Evolutionary conservation across 176 grass and related monocot species (phyloP).

Genomic region (Coix lacrymajobi): DNA sequence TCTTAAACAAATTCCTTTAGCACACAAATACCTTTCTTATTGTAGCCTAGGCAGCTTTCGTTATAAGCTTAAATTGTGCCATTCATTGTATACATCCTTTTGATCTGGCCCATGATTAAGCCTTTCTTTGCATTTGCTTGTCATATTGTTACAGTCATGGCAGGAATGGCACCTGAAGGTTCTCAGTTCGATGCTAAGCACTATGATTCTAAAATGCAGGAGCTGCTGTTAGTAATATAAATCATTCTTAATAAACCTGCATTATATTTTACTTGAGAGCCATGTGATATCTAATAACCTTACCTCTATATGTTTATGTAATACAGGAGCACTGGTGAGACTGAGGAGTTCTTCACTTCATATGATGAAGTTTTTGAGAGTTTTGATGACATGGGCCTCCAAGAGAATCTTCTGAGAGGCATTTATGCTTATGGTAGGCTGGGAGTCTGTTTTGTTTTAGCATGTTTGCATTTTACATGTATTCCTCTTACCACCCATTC

Average conservation of each 20-base stretch:
- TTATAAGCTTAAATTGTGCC: not conserved
- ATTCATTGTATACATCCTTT: not conserved
- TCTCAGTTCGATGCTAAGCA: slow-evolving; percentile 81
- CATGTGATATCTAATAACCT: not conserved
- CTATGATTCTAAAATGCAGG: slow-evolving; percentile 85
- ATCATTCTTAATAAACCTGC: too few species aligned
- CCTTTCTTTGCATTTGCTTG: not conserved
- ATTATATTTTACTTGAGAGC: not conserved
- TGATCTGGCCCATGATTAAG: not conserved
- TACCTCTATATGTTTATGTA: not conserved
- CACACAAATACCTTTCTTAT: not conserved
- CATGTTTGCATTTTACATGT: not conserved
- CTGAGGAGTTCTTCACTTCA: slow-evolving; percentile 76
- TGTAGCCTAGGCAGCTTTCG: not conserved
- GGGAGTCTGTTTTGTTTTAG: not conserved
- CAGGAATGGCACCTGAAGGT: slow-evolving; percentile 69
- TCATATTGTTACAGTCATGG: slow-evolving; percentile 42
- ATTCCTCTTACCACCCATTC: not conserved
- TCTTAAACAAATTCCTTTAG: not conserved
- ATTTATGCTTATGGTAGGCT: slow-evolving; percentile 86
- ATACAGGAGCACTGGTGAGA: slow-evolving; percentile 52
- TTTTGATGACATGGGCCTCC: slow-evolving; percentile 95
- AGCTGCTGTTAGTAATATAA: slow-evolving; percentile 43
- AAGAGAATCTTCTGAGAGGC: slow-evolving; percentile 88
- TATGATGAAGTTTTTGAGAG: slow-evolving; percentile 87